Evolutionary conservation across 2,329 filamentous ascomycete genomes (phyloP).

Genomic region (Monosporascus sp.): DNA sequence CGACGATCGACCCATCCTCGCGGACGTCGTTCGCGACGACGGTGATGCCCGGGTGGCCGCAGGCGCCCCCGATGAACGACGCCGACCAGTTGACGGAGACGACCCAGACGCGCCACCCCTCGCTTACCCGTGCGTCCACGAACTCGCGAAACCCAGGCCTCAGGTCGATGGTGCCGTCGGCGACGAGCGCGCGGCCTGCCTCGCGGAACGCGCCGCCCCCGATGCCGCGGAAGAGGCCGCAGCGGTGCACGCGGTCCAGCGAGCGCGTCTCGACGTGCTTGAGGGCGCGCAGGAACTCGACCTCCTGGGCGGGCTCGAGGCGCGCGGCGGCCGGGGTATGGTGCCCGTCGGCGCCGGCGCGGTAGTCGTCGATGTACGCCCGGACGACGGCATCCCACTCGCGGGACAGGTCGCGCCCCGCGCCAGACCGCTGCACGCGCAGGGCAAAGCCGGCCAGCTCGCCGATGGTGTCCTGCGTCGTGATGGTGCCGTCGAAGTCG

Average conservation of each 20-base stretch:
- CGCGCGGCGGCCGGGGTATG: constrained; percentile 28
- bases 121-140: constrained; percentile 9
- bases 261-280: constrained; percentile 41
- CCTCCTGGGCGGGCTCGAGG: constrained; percentile 32
- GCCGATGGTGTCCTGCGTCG: constrained; percentile 46
- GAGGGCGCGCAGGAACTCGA: constrained; percentile 38
- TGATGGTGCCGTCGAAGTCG: constrained; percentile 58
- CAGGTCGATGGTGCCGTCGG: constrained; percentile 28
- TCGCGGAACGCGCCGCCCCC: constrained; percentile 24
- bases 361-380: constrained; percentile 39
- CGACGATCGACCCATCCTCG: constrained; percentile 34
- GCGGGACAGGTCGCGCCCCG: constrained; percentile 25
- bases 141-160: constrained; percentile 36
- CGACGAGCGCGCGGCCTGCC: constrained; percentile 34
- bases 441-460: constrained; percentile 42
- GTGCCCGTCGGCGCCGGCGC: constrained; percentile 31
- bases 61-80: constrained; percentile 41
- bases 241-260: constrained; percentile 36
- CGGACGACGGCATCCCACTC: constrained; percentile 42
- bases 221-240: constrained; percentile 41
- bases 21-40: constrained; percentile 41
- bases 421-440: constrained; percentile 11
- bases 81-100: constrained; percentile 49
- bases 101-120: constrained; percentile 36
- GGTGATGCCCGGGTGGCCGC: constrained; percentile 26